These are phyloP conservation scores for Chaetoceros muelleri DNA, from an alignment of 108 stramenopile species.

Conservation along the genomic window DNA sequence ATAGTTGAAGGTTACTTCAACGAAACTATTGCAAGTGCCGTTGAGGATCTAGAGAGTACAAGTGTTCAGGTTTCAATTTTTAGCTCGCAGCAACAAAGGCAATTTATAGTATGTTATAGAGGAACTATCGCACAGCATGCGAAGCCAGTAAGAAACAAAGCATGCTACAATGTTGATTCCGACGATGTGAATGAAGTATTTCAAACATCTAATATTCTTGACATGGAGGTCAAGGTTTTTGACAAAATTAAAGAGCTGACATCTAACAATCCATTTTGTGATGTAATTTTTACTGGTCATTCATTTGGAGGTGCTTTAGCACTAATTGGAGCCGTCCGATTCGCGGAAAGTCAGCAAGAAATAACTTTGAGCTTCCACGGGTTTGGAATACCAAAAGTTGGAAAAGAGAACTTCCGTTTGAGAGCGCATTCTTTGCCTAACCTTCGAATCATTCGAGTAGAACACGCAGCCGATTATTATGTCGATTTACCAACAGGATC, in stretches of 20 bases:
- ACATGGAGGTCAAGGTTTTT: slow-evolving; percentile 45
- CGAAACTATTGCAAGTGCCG: slow-evolving; percentile 16
- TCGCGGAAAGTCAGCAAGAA: slow-evolving; percentile 40
- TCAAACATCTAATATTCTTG: slow-evolving; percentile 5
- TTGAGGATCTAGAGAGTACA: background rate
- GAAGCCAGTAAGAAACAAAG: slow-evolving; percentile 18
- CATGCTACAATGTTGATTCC: background rate
- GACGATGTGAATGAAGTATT: background rate
- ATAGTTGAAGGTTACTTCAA: slow-evolving; percentile 37
- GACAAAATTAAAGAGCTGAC: slow-evolving; percentile 41
- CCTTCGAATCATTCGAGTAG: slow-evolving; percentile 47
- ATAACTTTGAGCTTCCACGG: slow-evolving; percentile 43
- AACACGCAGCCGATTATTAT: slow-evolving; percentile 35
- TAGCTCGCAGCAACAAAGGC: slow-evolving; percentile 40
- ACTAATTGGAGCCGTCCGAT: slow-evolving; percentile 46
- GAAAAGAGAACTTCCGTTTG: slow-evolving; percentile 46
- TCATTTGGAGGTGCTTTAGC: slow-evolving; percentile 63
- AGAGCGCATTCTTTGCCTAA: slow-evolving; percentile 59
- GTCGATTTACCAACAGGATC: slow-evolving; percentile 4
- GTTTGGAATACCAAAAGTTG: slow-evolving; percentile 54
- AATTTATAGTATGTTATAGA: slow-evolving; percentile 60
- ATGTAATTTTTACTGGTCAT: slow-evolving; percentile 66
- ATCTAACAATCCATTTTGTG: slow-evolving; percentile 65
- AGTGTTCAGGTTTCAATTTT: slow-evolving; percentile 41
- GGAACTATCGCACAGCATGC: slow-evolving; percentile 56